A percentile compares a stretch with the other conserved stretches of the same genome.
These are phyloP conservation scores for Chrysosporium keratinophilum DNA, from an alignment of 2,329 filamentous ascomycete species.

Conservation along the genomic window DNA sequence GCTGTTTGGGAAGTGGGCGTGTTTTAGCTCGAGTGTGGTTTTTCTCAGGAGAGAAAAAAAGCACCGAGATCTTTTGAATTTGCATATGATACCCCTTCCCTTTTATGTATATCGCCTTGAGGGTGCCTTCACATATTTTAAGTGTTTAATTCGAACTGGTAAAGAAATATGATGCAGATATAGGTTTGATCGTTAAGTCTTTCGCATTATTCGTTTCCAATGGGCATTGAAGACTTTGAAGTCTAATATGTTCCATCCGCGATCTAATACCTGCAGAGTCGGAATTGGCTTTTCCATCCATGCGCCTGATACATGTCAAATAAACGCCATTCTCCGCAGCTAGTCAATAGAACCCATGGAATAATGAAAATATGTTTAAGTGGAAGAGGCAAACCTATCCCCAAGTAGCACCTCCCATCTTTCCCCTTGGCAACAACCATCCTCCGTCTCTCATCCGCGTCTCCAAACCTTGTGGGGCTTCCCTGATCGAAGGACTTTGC, in stretches of 20 bases:
- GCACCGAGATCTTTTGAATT: neutral
- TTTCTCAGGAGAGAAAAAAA: neutral
- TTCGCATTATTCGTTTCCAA: too few relatives aligned
- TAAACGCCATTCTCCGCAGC: slow-evolving; percentile 4
- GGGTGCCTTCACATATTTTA: too few relatives aligned
- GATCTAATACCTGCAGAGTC: too few relatives aligned
- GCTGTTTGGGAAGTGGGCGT: too few relatives aligned
- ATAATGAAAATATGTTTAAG: neutral
- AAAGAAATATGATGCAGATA: too few relatives aligned
- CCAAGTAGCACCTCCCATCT: slow-evolving; percentile 1
- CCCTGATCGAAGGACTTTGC: slow-evolving; percentile 19
- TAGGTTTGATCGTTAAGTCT: too few relatives aligned
- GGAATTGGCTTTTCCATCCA: neutral
- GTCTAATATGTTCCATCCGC: too few relatives aligned
- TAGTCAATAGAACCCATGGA: neutral
- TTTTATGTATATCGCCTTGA: too few relatives aligned
- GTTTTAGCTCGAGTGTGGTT: too few relatives aligned
- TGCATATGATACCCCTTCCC: too few relatives aligned
- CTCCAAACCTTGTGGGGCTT: slow-evolving; percentile 20
- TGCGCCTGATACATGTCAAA: neutral
- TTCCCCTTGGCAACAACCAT: neutral
- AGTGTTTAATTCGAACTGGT: too few relatives aligned
- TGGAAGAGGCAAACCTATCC: neutral
- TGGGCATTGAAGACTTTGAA: too few relatives aligned
- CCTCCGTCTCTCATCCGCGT: slow-evolving; percentile 26